Evolutionary conservation across 257 asterid species (phyloP).

Genomic region (Ehretia macrophylla): DNA sequence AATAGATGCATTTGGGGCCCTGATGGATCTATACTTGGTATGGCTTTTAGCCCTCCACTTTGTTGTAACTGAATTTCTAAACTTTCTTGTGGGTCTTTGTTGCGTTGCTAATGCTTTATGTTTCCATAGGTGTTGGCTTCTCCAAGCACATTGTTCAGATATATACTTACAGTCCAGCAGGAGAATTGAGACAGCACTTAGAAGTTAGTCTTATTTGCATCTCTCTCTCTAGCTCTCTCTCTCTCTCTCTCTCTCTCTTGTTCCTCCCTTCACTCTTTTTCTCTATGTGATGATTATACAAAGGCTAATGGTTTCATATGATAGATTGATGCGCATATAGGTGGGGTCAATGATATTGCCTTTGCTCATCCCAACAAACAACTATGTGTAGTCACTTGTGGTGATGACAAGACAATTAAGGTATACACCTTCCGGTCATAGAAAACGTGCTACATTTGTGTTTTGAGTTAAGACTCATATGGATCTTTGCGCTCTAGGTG

Average conservation of each 20-base stretch:
- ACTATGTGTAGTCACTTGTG: constrained; percentile 34
- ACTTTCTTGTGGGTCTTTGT: neutral
- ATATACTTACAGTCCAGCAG: constrained; percentile 48
- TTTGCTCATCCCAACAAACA: constrained; percentile 39
- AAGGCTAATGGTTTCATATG: constrained; percentile 5
- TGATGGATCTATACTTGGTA: constrained; percentile 77
- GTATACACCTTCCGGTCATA: constrained; percentile 2
- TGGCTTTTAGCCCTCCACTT: neutral
- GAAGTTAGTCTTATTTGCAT: constrained; percentile 32
- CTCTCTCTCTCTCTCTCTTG: no score
- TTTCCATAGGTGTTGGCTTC: constrained; percentile 52
- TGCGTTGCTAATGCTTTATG: neutral
- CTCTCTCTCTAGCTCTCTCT: neutral
- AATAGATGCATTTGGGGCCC: constrained; percentile 76
- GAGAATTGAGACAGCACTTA: constrained; percentile 53
- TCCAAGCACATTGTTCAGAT: constrained; percentile 72
- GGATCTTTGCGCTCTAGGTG: constrained; percentile 25
- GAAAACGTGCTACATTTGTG: neutral
- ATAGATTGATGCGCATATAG: constrained; percentile 41
- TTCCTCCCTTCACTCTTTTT: neutral
- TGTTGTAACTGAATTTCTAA: neutral
- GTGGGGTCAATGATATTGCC: constrained; percentile 38
- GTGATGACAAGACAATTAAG: constrained; percentile 42
- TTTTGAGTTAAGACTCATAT: constrained; percentile 1
- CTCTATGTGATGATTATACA: neutral